phyloP scores from a whole-genome alignment of 2,329 filamentous ascomycete genomes.

The Neoscytalidium dimidiatum region DNA sequence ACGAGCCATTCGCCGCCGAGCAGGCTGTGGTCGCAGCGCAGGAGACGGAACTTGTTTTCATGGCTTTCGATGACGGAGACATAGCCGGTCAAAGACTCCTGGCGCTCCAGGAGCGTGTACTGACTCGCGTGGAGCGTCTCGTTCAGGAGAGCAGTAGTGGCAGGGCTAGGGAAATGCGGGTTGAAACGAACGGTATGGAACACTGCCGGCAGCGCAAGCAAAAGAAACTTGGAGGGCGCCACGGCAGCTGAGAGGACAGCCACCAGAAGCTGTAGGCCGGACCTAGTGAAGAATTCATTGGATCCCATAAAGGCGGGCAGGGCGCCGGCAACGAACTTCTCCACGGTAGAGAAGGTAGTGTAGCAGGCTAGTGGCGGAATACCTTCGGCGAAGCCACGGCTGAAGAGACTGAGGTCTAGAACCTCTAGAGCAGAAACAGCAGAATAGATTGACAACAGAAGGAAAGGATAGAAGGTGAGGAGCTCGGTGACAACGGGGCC shows the following conservation, averaged over 20 bases:
- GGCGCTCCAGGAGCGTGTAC: constrained; percentile 76
- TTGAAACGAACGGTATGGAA: constrained; percentile 73
- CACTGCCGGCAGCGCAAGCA: constrained; percentile 70
- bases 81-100: constrained; percentile 88
- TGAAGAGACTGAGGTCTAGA: constrained; percentile 57
- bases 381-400: constrained; percentile 59
- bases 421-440: constrained; percentile 60
- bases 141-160: constrained; percentile 66
- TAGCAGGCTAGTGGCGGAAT: constrained; percentile 66
- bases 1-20: constrained; percentile 88
- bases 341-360: constrained; percentile 58
- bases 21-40: constrained; percentile 93
- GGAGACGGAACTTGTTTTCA: constrained; percentile 70
- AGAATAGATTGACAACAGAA: constrained; percentile 43
- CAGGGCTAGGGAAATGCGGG: constrained; percentile 66
- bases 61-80: constrained; percentile 83
- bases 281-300: constrained; percentile 65
- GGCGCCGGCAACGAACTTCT: constrained; percentile 43
- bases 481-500: constrained; percentile 77
- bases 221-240: constrained; percentile 67
- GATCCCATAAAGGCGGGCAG: constrained; percentile 59
- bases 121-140: constrained; percentile 63
- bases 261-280: constrained; percentile 71
- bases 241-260: constrained; percentile 65
- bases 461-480: constrained; percentile 64